Evolutionary conservation across 345 rosid species (phyloP), one percentile per base, ranked within the genome.

Genomic region (Euphorbia pulcherrima): DNA sequence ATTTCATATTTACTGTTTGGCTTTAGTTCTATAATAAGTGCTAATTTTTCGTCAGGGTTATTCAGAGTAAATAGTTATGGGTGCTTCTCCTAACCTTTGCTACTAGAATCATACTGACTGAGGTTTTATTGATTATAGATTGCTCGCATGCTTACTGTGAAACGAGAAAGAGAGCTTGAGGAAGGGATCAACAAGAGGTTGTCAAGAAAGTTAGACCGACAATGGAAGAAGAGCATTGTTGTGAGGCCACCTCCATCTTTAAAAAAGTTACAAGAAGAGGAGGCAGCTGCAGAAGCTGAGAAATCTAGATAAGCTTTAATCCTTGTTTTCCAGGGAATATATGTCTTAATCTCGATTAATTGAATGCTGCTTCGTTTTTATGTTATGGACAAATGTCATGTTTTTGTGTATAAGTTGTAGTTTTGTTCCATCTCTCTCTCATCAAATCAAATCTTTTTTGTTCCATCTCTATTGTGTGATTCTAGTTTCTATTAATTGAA

Each of bases 191-290:
- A 77, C 80, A 89, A 90, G 80, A 84, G 98, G 68, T 70, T 89
- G 74, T 93, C 97, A n/a, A 90, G 97, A 76, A 93, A 90, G 80
- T 86, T 90, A 1, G 97, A 93, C 73, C 60, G 87, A 44, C 78
- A 86, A 73, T 93, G 97, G 96, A 89, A 93, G 96, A 90, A 83
- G 52, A 86, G 90, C 83, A 89, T 89, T 66, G 86, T 93, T 37
- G 83, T 84, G n/a, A 83, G 87, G 70, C 97, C 97, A 20, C 85
- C 94, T 54, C 97, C 98, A 61, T 85, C 97, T 9, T 70, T 90
- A 74, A 86, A 68, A 69, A 89, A 89, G 72, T 61, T 89, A 74
- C 84, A 64, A 77, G 96, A 83, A 78, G 91, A 93, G 79, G 94
- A 87, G 80, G 94, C 90, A 50, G 97, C 94, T 48, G 91, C 68